phyloP scores from a whole-genome alignment of 148 eudicot genomes.

The Heliamphora exappendiculata region DNA sequence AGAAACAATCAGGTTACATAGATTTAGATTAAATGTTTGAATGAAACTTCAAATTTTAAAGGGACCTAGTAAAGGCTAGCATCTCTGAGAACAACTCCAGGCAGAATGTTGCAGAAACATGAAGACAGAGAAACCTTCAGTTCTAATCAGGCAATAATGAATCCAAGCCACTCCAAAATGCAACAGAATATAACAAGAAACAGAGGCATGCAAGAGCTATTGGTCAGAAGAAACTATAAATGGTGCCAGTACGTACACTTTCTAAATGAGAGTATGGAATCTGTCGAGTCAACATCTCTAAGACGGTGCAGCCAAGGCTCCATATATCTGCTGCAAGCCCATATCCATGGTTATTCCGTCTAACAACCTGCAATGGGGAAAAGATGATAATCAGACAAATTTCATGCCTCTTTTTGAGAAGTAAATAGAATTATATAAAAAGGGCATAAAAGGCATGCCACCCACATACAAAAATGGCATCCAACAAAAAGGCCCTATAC shows the following conservation, averaged over 20 bases:
- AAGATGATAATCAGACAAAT: not conserved
- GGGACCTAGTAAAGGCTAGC: not conserved
- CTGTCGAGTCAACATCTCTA: slow-evolving; percentile 77
- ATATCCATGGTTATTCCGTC: slow-evolving; percentile 50
- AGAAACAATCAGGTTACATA: not conserved
- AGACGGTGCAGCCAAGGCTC: slow-evolving; percentile 94
- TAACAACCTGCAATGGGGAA: slow-evolving; percentile 49
- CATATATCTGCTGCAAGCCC: slow-evolving; percentile 91
- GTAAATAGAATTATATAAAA: too few relatives aligned
- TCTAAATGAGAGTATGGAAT: slow-evolving; percentile 69
- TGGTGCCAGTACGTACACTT: slow-evolving; percentile 36
- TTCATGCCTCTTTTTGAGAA: not conserved
- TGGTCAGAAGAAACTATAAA: not conserved
- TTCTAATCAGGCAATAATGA: not conserved
- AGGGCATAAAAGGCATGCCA: too few relatives aligned
- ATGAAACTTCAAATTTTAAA: not conserved
- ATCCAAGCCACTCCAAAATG: not conserved
- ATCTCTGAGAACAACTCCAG: not conserved
- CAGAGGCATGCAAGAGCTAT: not conserved
- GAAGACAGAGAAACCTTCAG: not conserved
- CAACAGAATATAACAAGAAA: not conserved
- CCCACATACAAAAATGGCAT: too few relatives aligned
- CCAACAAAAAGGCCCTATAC: too few relatives aligned
- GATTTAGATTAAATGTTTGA: not conserved
- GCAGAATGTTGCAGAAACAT: not conserved